These are phyloP conservation scores for Leccinum truebloodii DNA, from an alignment of 768 basidiomycete species.

Conservation along the genomic window DNA sequence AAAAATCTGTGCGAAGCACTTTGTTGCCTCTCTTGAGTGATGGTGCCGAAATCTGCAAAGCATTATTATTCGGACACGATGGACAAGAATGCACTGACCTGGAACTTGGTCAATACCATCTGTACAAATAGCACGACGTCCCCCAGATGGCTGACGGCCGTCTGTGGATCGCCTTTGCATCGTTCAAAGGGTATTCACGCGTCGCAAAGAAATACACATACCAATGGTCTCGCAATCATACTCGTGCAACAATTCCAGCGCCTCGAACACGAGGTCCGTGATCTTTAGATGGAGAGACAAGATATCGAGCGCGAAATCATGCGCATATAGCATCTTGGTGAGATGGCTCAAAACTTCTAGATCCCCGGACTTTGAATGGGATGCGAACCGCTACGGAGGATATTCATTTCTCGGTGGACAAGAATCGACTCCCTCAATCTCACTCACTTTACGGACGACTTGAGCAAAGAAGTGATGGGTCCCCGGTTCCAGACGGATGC, in stretches of 20 bases:
- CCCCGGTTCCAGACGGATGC: conserved; percentile 55
- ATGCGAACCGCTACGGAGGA: conserved; percentile 55
- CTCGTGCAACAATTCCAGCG: conserved; percentile 61
- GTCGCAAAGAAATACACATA: conserved; percentile 35
- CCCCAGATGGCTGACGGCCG: conserved; percentile 75
- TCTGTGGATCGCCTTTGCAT: conserved; percentile 75
- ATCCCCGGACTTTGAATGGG: conserved; percentile 53
- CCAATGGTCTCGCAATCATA: conserved; percentile 84
- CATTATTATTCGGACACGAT: neutral
- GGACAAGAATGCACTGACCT: conserved; percentile 42
- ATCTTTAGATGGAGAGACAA: conserved; percentile 66
- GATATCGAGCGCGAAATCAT: conserved; percentile 64
- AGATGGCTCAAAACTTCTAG: conserved; percentile 69
- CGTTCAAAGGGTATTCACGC: neutral
- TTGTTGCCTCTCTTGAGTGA: conserved; percentile 48
- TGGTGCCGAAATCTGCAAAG: conserved; percentile 49
- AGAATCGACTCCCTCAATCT: neutral
- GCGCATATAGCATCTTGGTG: conserved; percentile 63
- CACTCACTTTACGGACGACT: conserved; percentile 55
- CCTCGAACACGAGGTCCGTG: conserved; percentile 63
- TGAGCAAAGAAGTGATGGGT: conserved; percentile 61
- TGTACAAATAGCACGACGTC: conserved; percentile 79
- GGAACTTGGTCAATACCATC: conserved; percentile 61
- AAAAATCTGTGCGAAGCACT: conserved; percentile 49
- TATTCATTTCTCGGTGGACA: neutral